A percentile compares a stretch with the other conserved stretches of the same genome.
These are phyloP conservation scores for Neonectria faginata DNA, from an alignment of 2,329 filamentous ascomycete genomes.

Conservation along the genomic window DNA sequence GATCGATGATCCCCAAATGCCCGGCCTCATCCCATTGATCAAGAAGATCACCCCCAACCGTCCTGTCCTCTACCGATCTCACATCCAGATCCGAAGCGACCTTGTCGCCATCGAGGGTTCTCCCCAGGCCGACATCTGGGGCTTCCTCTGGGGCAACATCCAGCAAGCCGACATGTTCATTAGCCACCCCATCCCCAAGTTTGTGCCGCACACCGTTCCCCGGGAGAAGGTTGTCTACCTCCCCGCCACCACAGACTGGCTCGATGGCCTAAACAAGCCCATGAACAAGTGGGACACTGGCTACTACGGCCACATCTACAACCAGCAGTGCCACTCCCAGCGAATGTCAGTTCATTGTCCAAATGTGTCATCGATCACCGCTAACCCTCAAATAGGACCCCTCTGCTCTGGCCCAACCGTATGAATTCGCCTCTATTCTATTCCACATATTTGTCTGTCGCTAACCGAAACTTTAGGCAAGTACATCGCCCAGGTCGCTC, in stretches of 20 bases:
- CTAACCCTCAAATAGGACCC: slow-evolving; percentile 49
- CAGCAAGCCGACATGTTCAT: slow-evolving; percentile 81
- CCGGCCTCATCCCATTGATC: slow-evolving; percentile 79
- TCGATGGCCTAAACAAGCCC: slow-evolving; percentile 84
- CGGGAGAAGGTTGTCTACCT: slow-evolving; percentile 77
- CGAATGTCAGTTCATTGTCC: slow-evolving; percentile 59
- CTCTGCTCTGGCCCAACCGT: slow-evolving; percentile 67
- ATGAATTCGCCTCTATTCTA: slow-evolving; percentile 25
- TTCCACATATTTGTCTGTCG: neutral
- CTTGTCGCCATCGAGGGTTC: slow-evolving; percentile 71
- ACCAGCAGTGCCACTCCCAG: slow-evolving; percentile 68
- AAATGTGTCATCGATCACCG: neutral
- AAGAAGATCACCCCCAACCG: slow-evolving; percentile 77
- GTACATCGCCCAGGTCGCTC: slow-evolving; percentile 84
- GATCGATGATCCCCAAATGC: slow-evolving; percentile 90
- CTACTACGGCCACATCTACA: slow-evolving; percentile 82
- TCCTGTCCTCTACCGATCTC: slow-evolving; percentile 83
- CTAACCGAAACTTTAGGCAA: slow-evolving; percentile 57
- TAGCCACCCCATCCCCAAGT: slow-evolving; percentile 81
- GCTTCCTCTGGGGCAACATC: slow-evolving; percentile 79
- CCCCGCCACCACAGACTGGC: slow-evolving; percentile 85
- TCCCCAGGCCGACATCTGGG: slow-evolving; percentile 80
- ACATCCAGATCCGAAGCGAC: slow-evolving; percentile 85
- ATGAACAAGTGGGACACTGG: slow-evolving; percentile 76
- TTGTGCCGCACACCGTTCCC: slow-evolving; percentile 78